Evolutionary conservation across 2,329 filamentous ascomycete species (phyloP), one percentile per base, ranked within the genome.

Genomic region (Exophiala bonariae): DNA sequence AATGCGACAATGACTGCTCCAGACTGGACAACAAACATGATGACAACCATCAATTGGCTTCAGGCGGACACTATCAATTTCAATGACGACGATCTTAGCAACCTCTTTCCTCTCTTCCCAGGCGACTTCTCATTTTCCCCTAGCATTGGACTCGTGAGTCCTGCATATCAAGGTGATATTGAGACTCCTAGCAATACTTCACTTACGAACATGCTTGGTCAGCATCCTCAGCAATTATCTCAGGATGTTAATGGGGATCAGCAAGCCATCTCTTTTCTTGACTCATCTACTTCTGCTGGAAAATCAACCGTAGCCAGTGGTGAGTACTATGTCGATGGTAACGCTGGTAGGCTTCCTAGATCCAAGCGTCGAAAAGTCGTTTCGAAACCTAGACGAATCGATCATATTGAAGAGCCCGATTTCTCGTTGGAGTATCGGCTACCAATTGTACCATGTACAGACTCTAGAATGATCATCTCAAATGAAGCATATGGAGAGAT

Each of bases 21-120:
- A 7, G 37, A 45, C 22, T 53, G 50, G 53, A 39, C 35, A 11
- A n/a, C 50, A 3, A 53, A 37, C 16, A 30, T 60, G 22, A 41
- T 59, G 32, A 63, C 65, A 7, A 60, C 62, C 1, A 62, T 69
- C 16, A 69, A 70, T 37, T 70, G 67, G 67, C 57, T 69, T 4
- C 63, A 66, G 6, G 59, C 62, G 4, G 61, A 66, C 14, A 35
- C 19, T 10, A 37, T 40, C 19, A 40, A 40, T 20, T 32, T 48
- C 28, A 31, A 46, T 30, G 31, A 45, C 31, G 34, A 23, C 17
- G 31, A 44, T 22, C 34, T 43, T 31, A 37, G 20, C 13, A 35
- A 19, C 11, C 19, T 34, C 20, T 40, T 46, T 34, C 34, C 41
- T 16, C n/a, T 43, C 17, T 48, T 52, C n/a, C 31, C 41, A 17